A percentile compares a stretch with the other conserved stretches of the same genome.
phyloP scores from a whole-genome alignment of 2,329 filamentous ascomycete species.

The Aureobasidium sp. region DNA sequence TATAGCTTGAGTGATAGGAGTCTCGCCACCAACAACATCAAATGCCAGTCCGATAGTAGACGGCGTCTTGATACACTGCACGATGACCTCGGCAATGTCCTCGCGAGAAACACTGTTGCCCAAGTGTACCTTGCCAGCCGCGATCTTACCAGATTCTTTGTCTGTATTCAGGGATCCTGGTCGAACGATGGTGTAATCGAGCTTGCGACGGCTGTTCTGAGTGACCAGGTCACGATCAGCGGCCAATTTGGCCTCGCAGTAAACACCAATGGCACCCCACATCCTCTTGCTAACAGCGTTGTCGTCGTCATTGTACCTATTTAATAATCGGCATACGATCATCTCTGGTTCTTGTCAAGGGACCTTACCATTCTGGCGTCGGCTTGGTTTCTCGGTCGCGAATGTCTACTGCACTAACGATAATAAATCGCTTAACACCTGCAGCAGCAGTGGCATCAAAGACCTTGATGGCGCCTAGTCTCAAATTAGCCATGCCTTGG shows the following conservation, averaged over 20 bases:
- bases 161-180: slow-evolving; percentile 41
- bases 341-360: background rate
- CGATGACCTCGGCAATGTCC: slow-evolving; percentile 54
- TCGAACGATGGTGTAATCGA: slow-evolving; percentile 43
- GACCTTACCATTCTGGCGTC: slow-evolving; percentile 34
- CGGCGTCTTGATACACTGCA: slow-evolving; percentile 45
- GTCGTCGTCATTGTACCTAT: slow-evolving; percentile 34
- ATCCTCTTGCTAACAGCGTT: slow-evolving; percentile 30
- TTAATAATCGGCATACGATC: background rate
- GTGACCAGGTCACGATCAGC: slow-evolving; percentile 36
- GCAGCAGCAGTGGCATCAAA: slow-evolving; percentile 52
- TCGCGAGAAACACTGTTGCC: slow-evolving; percentile 43
- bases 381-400: slow-evolving; percentile 39
- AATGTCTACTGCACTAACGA: slow-evolving; percentile 56
- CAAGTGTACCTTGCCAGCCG: slow-evolving; percentile 38
- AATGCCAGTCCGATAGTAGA: slow-evolving; percentile 42
- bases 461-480: slow-evolving; percentile 51
- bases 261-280: slow-evolving; percentile 35
- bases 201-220: slow-evolving; percentile 31
- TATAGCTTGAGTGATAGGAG: slow-evolving; percentile 34
- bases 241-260: slow-evolving; percentile 38
- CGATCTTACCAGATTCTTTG: slow-evolving; percentile 37
- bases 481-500: background rate
- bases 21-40: slow-evolving; percentile 38
- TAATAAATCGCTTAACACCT: slow-evolving; percentile 55